phyloP scores from a whole-genome alignment of 164 flowering plant species.

The Hamamelis virginiana region DNA sequence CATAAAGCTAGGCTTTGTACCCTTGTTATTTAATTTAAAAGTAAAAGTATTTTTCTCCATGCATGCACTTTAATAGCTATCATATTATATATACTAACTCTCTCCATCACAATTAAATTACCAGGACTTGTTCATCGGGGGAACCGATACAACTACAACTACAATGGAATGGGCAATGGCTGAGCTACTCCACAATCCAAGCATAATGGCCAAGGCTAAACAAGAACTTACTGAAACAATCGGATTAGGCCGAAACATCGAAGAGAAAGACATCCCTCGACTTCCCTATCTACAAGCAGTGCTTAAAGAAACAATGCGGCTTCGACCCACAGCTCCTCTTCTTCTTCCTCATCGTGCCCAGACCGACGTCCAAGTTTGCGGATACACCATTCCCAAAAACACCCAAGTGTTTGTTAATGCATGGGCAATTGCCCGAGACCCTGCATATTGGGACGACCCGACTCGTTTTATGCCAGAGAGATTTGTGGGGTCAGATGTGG shows the following conservation, averaged over 20 bases:
- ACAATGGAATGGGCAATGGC: slow-evolving; percentile 36
- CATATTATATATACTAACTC: too few relatives aligned
- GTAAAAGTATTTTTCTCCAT: too few relatives aligned
- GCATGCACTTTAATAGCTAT: too few relatives aligned
- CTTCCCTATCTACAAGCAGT: slow-evolving; percentile 16
- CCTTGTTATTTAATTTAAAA: too few relatives aligned
- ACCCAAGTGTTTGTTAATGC: slow-evolving; percentile 7
- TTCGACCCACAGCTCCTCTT: slow-evolving; percentile 13
- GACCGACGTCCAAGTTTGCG: background rate
- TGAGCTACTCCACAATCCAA: slow-evolving; percentile 23
- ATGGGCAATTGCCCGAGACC: slow-evolving; percentile 15
- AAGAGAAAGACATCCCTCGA: slow-evolving; percentile 23
- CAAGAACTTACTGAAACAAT: slow-evolving; percentile 26
- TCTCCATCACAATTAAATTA: too few relatives aligned
- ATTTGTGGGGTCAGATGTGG: slow-evolving; percentile 21
- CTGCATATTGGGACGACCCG: background rate
- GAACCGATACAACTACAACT: slow-evolving; percentile 26
- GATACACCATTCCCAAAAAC: slow-evolving; percentile 8
- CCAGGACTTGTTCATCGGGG: slow-evolving; percentile 30
- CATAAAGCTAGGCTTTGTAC: too few relatives aligned
- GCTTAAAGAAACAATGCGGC: slow-evolving; percentile 14
- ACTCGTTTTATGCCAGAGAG: slow-evolving; percentile 28
- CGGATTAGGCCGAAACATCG: slow-evolving; percentile 19
- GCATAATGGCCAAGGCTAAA: slow-evolving; percentile 21
- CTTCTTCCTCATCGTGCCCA: slow-evolving; percentile 7